These are phyloP conservation scores for Mucor ambiguus DNA, from an alignment of 371 early-diverging fungal genomes.

Conservation along the genomic window DNA sequence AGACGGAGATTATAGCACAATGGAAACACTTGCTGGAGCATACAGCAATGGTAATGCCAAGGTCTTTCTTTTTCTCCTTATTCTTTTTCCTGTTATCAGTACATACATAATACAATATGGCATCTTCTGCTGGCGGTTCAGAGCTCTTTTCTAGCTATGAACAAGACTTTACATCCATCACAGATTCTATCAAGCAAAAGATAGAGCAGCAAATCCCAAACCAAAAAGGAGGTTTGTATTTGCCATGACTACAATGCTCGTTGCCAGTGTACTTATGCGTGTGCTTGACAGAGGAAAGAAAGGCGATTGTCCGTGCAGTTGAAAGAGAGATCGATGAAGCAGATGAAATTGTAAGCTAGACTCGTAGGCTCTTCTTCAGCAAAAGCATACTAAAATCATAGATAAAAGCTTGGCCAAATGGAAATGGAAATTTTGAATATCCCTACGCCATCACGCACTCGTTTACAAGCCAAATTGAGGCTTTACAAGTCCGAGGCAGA, in stretches of 20 bases:
- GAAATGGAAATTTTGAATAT: slow-evolving; percentile 87
- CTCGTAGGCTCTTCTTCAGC: background rate
- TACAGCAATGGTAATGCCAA: slow-evolving; percentile 1
- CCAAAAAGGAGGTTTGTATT: slow-evolving; percentile 58
- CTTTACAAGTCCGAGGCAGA: slow-evolving; percentile 80
- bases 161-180: slow-evolving; percentile 75
- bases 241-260: background rate
- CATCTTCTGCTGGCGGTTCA: slow-evolving; percentile 54
- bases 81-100: background rate
- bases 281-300: slow-evolving; percentile 63
- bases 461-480: slow-evolving; percentile 73
- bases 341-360: slow-evolving; percentile 77
- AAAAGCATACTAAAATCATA: background rate
- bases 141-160: slow-evolving; percentile 90
- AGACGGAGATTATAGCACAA: background rate
- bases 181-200: slow-evolving; percentile 62
- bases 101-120: slow-evolving; percentile 21
- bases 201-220: slow-evolving; percentile 62
- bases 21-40: background rate
- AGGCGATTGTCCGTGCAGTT: slow-evolving; percentile 70
- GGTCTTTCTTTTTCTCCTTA: background rate
- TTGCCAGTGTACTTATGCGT: background rate
- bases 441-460: slow-evolving; percentile 65
- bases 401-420: slow-evolving; percentile 81
- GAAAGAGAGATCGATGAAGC: slow-evolving; percentile 92